Evolutionary conservation across 305 asterid genomes (phyloP), one percentile per base, ranked within the genome.

Genomic region (Ruellia speciosa): DNA sequence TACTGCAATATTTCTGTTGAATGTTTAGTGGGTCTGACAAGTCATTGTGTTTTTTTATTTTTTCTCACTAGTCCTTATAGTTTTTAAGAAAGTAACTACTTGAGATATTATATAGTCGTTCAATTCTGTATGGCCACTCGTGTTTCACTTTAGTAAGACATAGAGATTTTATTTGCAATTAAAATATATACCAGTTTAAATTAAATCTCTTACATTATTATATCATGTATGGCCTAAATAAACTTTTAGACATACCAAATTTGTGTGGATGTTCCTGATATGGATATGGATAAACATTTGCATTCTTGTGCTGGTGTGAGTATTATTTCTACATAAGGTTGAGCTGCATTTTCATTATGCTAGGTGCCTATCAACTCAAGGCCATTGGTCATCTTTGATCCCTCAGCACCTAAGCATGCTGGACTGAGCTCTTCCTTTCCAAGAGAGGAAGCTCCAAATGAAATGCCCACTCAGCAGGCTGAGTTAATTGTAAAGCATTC

Each of bases 371-470:
- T 41, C 60, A 51, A 66, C 58, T 66, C 72, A 10, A 69, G 57
- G 49, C 62, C 69, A 40, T 40, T 70, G 54, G 63, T 57, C 55
- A 46, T 66, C 35, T 49, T 67, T 14, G 61, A 52, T 46, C 66
- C 63, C 14, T 14, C 69, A 64, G 55, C 61, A 54, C 40, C n/a
- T n/a, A n/a, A 34, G 47, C 64, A 58, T 17, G 51, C 12, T 31
- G 72, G 66, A 50, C 70, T 63, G 34, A 68, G 52, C 65, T 43
- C 45, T 20, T 48, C 67, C 13, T 63, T 53, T 48, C 19, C 60
- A 28, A 65, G 35, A 60, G 72, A 70, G 61, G 75, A 60, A n/a
- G 43, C 64, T 63, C 73, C 59, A 62, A 80, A 67, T 58, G 75
- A 70, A 52, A 37, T 48, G 17, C 55, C 55, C 62, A 48, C n/a